Conservation (phyloP, 257 asterid species). For the Anisodus tanguticus region DNA sequence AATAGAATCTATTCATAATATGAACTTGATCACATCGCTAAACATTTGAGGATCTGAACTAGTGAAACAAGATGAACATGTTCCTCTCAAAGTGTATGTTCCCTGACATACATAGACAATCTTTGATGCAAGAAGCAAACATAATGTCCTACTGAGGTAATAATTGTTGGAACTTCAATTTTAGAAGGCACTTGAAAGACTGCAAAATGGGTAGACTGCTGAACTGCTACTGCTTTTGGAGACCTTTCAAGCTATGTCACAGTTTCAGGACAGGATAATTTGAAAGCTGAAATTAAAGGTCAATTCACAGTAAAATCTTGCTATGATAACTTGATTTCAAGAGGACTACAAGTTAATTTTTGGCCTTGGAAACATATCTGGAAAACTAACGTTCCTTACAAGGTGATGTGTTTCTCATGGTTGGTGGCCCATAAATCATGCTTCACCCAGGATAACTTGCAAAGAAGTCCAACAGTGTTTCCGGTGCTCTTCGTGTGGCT, state of each 20-base stretch:
- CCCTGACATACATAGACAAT: background rate
- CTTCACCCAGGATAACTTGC: no score
- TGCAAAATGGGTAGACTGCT: background rate
- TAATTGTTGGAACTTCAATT: background rate
- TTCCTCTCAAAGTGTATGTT: background rate
- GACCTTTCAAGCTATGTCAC: background rate
- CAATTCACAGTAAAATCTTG: background rate
- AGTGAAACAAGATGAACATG: background rate
- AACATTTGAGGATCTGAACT: background rate
- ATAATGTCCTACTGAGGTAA: slow-evolving; percentile 1
- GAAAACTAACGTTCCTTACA: no score
- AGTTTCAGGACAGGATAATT: background rate
- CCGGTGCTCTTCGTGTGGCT: background rate
- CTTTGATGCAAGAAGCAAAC: background rate
- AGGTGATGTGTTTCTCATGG: no score
- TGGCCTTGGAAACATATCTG: background rate
- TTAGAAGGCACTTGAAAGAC: background rate
- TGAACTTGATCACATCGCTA: background rate
- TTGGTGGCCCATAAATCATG: no score
- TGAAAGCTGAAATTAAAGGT: background rate
- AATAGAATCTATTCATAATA: background rate
- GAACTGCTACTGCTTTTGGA: background rate
- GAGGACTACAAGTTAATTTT: background rate
- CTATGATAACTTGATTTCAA: background rate
- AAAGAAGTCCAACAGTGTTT: background rate